Evolutionary conservation across 805 yeast genomes (phyloP).

Genomic region (Metschnikowia vanudenii): DNA sequence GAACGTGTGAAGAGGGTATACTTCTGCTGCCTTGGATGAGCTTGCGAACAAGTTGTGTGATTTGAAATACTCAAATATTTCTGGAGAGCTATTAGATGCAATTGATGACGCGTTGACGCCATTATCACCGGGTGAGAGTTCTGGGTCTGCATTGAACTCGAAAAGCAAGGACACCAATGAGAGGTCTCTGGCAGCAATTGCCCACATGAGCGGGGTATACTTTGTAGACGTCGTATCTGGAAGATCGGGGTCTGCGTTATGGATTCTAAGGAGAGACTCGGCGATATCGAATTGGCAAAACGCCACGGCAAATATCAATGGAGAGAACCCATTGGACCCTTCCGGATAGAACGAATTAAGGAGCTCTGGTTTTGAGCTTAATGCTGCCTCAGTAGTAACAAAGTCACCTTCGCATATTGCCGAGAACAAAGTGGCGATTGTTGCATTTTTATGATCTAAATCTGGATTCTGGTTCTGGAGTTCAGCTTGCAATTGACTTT

Average conservation of each 20-base stretch:
- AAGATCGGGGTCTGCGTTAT: slow-evolving; percentile 48
- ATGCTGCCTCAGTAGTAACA: slow-evolving; percentile 30
- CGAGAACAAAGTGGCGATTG: slow-evolving; percentile 20
- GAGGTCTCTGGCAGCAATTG: slow-evolving; percentile 59
- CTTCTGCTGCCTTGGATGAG: slow-evolving; percentile 11
- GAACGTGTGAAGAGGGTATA: slow-evolving; percentile 17
- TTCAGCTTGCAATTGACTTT: slow-evolving; percentile 4
- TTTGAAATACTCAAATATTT: slow-evolving; percentile 57
- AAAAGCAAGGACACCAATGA: slow-evolving; percentile 56
- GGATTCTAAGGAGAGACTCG: slow-evolving; percentile 44
- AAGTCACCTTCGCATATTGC: slow-evolving; percentile 40
- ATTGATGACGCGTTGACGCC: slow-evolving; percentile 56
- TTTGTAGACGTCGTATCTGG: slow-evolving; percentile 47
- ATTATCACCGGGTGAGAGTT: slow-evolving; percentile 33
- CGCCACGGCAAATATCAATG: slow-evolving; percentile 52
- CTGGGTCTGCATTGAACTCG: slow-evolving; percentile 63
- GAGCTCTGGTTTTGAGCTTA: slow-evolving; percentile 23
- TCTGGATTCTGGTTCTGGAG: background rate
- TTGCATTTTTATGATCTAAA: background rate
- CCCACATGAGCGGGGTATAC: slow-evolving; percentile 85
- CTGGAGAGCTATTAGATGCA: slow-evolving; percentile 50
- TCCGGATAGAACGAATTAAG: slow-evolving; percentile 22
- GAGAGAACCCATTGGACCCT: slow-evolving; percentile 33
- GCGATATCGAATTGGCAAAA: slow-evolving; percentile 49
- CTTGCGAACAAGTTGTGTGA: slow-evolving; percentile 42